Evolutionary conservation across 768 basidiomycete species (phyloP).

Genomic region (Leucocoprinus birnbaumii): DNA sequence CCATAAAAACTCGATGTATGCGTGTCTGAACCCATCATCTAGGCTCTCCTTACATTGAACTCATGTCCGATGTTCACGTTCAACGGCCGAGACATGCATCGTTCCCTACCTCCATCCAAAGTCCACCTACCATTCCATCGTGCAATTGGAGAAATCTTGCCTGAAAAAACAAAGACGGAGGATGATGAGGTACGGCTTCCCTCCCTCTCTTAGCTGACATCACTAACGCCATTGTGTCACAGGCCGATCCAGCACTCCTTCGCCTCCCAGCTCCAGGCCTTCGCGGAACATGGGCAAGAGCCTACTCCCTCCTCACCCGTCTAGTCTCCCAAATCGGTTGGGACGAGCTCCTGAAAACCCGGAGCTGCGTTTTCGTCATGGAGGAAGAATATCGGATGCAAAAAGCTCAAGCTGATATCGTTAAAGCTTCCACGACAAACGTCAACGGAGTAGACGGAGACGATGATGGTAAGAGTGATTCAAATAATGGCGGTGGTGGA

Average conservation of each 20-base stretch:
- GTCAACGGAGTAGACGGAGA: conserved; percentile 18
- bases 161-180: conserved; percentile 76
- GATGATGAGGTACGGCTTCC: conserved; percentile 67
- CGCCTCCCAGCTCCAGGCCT: conserved; percentile 95
- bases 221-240: not conserved
- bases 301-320: conserved; percentile 85
- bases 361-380: conserved; percentile 97
- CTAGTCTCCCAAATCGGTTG: conserved; percentile 95
- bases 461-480: conserved; percentile 9
- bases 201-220: not conserved
- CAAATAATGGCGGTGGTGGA: conserved; percentile 26
- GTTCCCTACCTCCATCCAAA: conserved; percentile 73
- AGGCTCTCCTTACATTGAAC: conserved; percentile 89
- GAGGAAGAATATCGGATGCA: conserved; percentile 99
- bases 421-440: conserved; percentile 26
- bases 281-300: conserved; percentile 93
- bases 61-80: conserved; percentile 99
- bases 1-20: not conserved
- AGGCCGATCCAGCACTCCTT: conserved; percentile 91
- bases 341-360: conserved; percentile 96
- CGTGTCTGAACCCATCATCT: not conserved
- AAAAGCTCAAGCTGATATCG: conserved; percentile 77
- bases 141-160: conserved; percentile 86
- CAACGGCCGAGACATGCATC: conserved; percentile 92
- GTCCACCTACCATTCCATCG: conserved; percentile 86